A percentile compares a stretch with the other conserved stretches of the same genome.
Evolutionary conservation across 2,329 filamentous ascomycete genomes (phyloP).

Genomic region (Cladobotryum protrusum): DNA sequence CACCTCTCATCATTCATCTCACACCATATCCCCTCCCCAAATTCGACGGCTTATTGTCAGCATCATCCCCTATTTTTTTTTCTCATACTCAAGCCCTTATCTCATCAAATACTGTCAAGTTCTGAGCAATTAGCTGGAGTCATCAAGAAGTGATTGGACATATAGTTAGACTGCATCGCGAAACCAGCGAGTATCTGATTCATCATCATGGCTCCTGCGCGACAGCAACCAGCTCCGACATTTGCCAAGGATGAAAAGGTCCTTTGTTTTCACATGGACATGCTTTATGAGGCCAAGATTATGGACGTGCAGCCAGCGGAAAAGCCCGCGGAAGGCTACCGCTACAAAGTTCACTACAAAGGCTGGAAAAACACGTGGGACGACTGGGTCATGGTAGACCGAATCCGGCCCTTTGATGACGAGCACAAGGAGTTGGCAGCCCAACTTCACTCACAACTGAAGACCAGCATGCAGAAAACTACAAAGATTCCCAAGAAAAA

Average conservation of each 20-base stretch:
- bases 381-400: constrained; percentile 93
- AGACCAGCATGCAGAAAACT: constrained; percentile 47
- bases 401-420: constrained; percentile 87
- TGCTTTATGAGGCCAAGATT: constrained; percentile 96
- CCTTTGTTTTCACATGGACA: constrained; percentile 93
- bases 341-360: constrained; percentile 97
- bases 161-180: not conserved
- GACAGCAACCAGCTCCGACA: constrained; percentile 39
- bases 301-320: constrained; percentile 69
- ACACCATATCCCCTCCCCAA: not conserved
- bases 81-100: not conserved
- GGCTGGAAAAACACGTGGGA: constrained; percentile 99
- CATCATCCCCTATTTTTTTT: not conserved
- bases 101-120: not conserved
- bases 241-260: constrained; percentile 82
- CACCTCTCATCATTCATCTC: not conserved
- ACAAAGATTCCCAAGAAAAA: constrained; percentile 50
- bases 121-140: not conserved
- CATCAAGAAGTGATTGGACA: not conserved
- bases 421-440: constrained; percentile 88
- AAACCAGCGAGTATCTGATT: constrained; percentile 4
- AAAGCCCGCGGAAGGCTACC: constrained; percentile 62
- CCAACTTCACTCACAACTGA: constrained; percentile 64
- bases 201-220: constrained; percentile 35
- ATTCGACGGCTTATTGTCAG: not conserved